These are phyloP conservation scores for Hyaloperonospora brassicae DNA, from an alignment of 352 stramenopile genomes.

Conservation along the genomic window DNA sequence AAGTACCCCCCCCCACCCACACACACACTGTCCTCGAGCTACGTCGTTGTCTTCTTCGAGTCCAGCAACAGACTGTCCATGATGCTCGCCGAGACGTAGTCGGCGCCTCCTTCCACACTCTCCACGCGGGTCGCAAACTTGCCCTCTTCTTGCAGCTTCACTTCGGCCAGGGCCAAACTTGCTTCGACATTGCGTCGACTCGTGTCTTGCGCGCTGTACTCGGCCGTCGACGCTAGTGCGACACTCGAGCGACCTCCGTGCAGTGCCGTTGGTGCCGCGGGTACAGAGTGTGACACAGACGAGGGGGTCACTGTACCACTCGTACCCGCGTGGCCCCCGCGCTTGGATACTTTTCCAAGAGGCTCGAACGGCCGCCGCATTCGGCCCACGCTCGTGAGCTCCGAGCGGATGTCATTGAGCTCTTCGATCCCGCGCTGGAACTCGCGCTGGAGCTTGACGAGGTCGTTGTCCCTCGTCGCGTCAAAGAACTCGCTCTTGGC, in stretches of 20 bases:
- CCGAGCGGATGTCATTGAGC: conserved; percentile 70
- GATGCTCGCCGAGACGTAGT: conserved; percentile 77
- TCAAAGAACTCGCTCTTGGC: conserved; percentile 83
- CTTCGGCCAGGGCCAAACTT: conserved; percentile 51
- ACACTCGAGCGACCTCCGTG: conserved; percentile 30
- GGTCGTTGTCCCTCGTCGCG: conserved; percentile 68
- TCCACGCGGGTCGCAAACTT: conserved; percentile 51
- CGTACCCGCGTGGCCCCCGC: too few species aligned
- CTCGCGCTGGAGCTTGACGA: conserved; percentile 72
- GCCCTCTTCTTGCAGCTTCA: conserved; percentile 50
- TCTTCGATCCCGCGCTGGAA: conserved; percentile 73
- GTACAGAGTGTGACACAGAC: background rate
- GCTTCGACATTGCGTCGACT: conserved; percentile 32
- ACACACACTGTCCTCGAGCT: too few species aligned
- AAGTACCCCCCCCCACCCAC: too few species aligned
- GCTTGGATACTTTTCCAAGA: conserved; percentile 7
- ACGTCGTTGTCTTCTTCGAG: conserved; percentile 15
- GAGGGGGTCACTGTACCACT: conserved; percentile 8
- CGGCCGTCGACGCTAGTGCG: conserved; percentile 27
- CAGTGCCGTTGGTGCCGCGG: background rate
- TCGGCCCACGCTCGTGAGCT: conserved; percentile 63
- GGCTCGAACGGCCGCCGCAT: conserved; percentile 53
- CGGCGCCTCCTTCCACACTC: conserved; percentile 59
- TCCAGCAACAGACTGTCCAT: conserved; percentile 69
- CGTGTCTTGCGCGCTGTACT: conserved; percentile 21